phyloP scores from a whole-genome alignment of 108 stramenopile genomes.

The Parmales sp. region DNA sequence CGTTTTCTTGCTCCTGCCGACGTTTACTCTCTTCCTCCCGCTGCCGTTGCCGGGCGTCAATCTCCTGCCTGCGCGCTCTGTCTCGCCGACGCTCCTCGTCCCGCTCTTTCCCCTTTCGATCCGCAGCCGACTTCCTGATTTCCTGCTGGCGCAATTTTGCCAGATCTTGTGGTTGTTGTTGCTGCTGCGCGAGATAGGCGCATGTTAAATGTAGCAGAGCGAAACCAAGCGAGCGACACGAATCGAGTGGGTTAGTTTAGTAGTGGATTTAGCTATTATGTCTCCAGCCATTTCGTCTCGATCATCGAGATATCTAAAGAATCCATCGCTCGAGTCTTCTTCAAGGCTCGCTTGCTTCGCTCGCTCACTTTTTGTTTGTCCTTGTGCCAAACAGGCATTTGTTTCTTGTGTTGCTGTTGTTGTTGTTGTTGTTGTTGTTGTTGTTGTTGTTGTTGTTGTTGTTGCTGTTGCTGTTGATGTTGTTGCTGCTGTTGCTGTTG shows the following conservation, averaged over 20 bases:
- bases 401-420: slow-evolving; percentile 2
- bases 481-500: background rate
- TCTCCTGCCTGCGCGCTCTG: background rate
- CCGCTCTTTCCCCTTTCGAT: background rate
- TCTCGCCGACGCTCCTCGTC: background rate
- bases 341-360: too few species aligned
- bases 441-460: background rate
- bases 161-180: background rate
- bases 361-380: too few species aligned
- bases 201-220: background rate
- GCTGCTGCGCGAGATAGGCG: background rate
- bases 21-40: too few species aligned
- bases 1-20: background rate
- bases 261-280: too few species aligned
- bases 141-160: background rate
- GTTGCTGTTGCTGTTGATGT: background rate
- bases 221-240: too few species aligned
- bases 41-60: background rate
- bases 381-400: too few species aligned
- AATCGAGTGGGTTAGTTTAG: too few species aligned
- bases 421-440: background rate
- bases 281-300: too few species aligned
- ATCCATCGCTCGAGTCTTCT: too few species aligned
- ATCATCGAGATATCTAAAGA: too few species aligned
- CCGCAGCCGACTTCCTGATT: background rate